A percentile compares a stretch with the other conserved stretches of the same genome.
Evolutionary conservation across 2,329 filamentous ascomycete species (phyloP).

Genomic region (Metarhizium rileyi): DNA sequence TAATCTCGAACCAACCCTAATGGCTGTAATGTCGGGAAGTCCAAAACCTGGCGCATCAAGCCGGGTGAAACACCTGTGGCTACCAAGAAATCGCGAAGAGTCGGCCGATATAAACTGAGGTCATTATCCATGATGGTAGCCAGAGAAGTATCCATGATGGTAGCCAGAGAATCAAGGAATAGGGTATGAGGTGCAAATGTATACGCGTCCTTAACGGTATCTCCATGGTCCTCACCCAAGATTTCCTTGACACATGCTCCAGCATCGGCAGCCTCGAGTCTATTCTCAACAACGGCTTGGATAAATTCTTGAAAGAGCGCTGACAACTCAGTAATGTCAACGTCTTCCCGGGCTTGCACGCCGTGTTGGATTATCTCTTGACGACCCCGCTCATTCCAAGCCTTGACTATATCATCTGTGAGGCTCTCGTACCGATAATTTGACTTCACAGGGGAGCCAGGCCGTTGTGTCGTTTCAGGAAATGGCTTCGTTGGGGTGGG

Average conservation of each 20-base stretch:
- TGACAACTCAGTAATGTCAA: slow-evolving; percentile 59
- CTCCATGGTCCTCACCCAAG: slow-evolving; percentile 45
- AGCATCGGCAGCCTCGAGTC: slow-evolving; percentile 57
- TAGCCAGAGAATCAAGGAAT: slow-evolving; percentile 75
- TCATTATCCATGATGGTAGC: slow-evolving; percentile 70
- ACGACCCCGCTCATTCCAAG: slow-evolving; percentile 60
- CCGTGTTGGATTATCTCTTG: slow-evolving; percentile 58
- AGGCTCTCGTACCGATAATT: slow-evolving; percentile 67
- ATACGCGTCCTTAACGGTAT: slow-evolving; percentile 38
- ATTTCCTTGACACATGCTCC: slow-evolving; percentile 68
- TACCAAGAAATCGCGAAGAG: slow-evolving; percentile 58
- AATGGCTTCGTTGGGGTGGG: slow-evolving; percentile 12
- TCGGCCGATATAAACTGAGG: slow-evolving; percentile 35
- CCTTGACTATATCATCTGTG: slow-evolving; percentile 55
- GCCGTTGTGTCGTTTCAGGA: slow-evolving; percentile 11
- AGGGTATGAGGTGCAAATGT: slow-evolving; percentile 55
- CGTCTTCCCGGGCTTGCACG: slow-evolving; percentile 51
- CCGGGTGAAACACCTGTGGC: slow-evolving; percentile 62
- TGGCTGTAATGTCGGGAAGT: slow-evolving; percentile 63
- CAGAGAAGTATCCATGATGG: slow-evolving; percentile 66
- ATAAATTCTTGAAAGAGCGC: slow-evolving; percentile 79
- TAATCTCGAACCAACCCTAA: slow-evolving; percentile 76
- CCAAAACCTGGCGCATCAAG: slow-evolving; percentile 74
- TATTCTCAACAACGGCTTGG: slow-evolving; percentile 60
- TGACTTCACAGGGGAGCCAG: slow-evolving; percentile 23